Conservation (phyloP, 768 basidiomycete genomes). For the Pleurotus tuoliensis region DNA sequence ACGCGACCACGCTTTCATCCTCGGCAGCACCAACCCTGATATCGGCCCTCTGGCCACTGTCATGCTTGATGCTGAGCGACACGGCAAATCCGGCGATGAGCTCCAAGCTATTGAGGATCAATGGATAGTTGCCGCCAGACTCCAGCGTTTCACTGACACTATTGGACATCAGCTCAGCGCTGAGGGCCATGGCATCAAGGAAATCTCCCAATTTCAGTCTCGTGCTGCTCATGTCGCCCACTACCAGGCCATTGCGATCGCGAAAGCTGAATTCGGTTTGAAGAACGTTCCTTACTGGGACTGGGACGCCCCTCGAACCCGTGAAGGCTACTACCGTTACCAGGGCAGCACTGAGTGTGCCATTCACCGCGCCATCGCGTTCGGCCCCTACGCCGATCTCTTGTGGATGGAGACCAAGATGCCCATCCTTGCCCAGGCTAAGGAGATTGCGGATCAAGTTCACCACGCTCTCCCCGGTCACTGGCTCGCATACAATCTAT, state of each 20-base stretch:
- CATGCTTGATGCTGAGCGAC: slow-evolving; percentile 82
- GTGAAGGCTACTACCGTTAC: slow-evolving; percentile 97
- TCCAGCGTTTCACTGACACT: slow-evolving; percentile 73
- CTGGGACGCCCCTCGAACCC: slow-evolving; percentile 91
- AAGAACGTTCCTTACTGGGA: slow-evolving; percentile 81
- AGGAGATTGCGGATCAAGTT: slow-evolving; percentile 89
- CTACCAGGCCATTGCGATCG: slow-evolving; percentile 65
- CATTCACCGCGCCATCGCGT: slow-evolving; percentile 86
- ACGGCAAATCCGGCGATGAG: slow-evolving; percentile 73
- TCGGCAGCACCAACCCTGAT: slow-evolving; percentile 79
- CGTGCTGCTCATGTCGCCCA: slow-evolving; percentile 69
- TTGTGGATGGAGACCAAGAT: slow-evolving; percentile 98
- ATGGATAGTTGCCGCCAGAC: slow-evolving; percentile 76
- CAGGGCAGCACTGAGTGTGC: slow-evolving; percentile 96
- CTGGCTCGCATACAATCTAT: slow-evolving; percentile 96
- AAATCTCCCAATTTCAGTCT: slow-evolving; percentile 57
- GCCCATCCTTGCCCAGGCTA: slow-evolving; percentile 88
- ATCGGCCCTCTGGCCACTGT: slow-evolving; percentile 68
- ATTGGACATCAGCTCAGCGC: slow-evolving; percentile 64
- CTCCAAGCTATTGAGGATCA: slow-evolving; percentile 87
- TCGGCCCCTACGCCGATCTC: slow-evolving; percentile 89
- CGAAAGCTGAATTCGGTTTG: slow-evolving; percentile 75
- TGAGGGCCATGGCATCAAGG: slow-evolving; percentile 46
- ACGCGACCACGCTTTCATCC: slow-evolving; percentile 97
- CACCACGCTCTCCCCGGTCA: slow-evolving; percentile 79